Conservation (phyloP, 495 filamentous ascomycete species). For the Neurospora cerealis region DNA sequence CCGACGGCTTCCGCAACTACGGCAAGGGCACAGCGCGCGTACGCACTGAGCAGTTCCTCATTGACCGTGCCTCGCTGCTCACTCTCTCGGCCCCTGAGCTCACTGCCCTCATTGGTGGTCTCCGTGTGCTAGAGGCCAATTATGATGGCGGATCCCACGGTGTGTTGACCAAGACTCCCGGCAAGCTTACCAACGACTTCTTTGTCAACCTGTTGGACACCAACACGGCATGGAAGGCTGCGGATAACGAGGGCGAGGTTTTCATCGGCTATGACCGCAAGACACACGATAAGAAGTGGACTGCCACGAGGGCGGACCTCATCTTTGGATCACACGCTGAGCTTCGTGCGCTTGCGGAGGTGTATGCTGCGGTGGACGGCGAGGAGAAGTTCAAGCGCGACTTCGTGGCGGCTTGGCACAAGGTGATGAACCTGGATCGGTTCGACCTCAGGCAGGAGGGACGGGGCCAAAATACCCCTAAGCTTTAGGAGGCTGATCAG, state of each 20-base stretch:
- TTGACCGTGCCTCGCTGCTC: conserved; percentile 58
- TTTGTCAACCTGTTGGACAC: conserved; percentile 65
- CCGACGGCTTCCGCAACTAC: conserved; percentile 69
- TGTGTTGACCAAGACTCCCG: conserved; percentile 52
- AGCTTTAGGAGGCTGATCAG: not conserved
- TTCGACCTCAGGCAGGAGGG: conserved; percentile 38
- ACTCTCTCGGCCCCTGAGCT: conserved; percentile 58
- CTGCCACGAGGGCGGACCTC: conserved; percentile 55
- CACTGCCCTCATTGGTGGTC: conserved; percentile 55
- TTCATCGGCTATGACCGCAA: conserved; percentile 57
- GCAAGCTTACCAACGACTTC: conserved; percentile 63
- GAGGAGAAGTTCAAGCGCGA: conserved; percentile 56
- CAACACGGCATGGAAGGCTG: conserved; percentile 51
- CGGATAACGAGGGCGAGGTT: conserved; percentile 33
- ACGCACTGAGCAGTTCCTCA: conserved; percentile 51
- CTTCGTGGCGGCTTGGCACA: conserved; percentile 59
- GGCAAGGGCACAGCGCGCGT: conserved; percentile 48
- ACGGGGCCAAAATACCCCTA: not conserved
- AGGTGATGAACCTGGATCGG: conserved; percentile 62
- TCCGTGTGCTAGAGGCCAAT: conserved; percentile 56
- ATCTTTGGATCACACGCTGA: conserved; percentile 63
- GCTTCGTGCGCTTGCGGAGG: conserved; percentile 57
- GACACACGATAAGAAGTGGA: conserved; percentile 58
- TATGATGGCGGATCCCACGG: conserved; percentile 52
- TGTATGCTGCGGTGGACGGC: conserved; percentile 47